These are phyloP conservation scores for Vickermania spadyakhi DNA, from an alignment of 208 protist genomes.

Conservation along the genomic window DNA sequence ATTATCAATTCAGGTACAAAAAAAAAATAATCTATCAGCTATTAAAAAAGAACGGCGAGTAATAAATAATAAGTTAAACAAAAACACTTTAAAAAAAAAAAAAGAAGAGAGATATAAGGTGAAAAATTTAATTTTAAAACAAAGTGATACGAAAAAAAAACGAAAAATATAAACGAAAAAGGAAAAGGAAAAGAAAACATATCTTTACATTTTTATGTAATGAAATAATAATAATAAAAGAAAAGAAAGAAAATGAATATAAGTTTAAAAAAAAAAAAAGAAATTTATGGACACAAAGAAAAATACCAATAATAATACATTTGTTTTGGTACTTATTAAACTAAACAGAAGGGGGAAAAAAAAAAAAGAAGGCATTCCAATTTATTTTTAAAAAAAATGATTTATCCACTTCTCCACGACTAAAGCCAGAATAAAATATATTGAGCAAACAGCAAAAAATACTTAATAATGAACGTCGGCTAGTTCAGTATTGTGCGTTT, in stretches of 20 bases:
- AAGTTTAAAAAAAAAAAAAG: neutral
- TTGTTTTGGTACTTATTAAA: neutral
- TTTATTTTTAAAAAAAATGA: conserved; percentile 2
- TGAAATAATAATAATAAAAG: neutral
- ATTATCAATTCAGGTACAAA: neutral
- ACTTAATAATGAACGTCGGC: too few species aligned
- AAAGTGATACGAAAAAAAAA: neutral
- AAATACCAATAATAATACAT: neutral
- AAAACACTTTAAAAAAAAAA: conserved; percentile 1
- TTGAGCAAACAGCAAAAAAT: too few species aligned
- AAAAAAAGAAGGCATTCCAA: conserved; percentile 11
- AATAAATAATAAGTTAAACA: conserved; percentile 2
- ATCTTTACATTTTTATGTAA: conserved; percentile 1
- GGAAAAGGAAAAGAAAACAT: neutral
- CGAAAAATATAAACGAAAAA: neutral
- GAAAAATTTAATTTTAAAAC: neutral
- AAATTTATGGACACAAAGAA: neutral
- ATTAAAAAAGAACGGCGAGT: neutral
- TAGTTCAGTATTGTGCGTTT: too few species aligned
- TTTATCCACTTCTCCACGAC: too few species aligned
- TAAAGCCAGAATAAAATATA: too few species aligned
- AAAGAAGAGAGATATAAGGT: conserved; percentile 6
- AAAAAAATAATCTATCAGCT: neutral
- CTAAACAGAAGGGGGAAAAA: conserved; percentile 2
- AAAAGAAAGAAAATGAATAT: neutral